phyloP scores from a whole-genome alignment of 2,329 filamentous ascomycete genomes.

The Achaetomium macrosporum region DNA sequence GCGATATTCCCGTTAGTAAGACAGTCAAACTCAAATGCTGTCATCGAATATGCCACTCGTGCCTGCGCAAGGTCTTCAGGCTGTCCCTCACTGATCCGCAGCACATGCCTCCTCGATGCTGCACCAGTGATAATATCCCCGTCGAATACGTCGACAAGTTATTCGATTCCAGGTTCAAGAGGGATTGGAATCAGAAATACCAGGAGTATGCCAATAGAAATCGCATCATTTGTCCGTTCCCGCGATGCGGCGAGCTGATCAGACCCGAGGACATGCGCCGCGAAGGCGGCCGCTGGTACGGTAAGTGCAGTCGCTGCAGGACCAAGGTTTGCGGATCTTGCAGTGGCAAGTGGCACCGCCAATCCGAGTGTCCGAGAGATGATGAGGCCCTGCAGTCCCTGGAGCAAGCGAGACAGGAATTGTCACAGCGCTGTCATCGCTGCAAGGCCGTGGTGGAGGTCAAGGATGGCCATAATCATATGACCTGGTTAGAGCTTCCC shows the following conservation, averaged over 20 bases:
- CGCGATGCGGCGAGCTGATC: conserved; percentile 74
- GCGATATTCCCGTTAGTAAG: conserved; percentile 57
- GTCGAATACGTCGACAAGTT: conserved; percentile 69
- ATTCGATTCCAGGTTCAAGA: conserved; percentile 70
- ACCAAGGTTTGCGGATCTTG: conserved; percentile 70
- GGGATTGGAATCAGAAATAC: conserved; percentile 73
- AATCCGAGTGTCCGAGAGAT: conserved; percentile 64
- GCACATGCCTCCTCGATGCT: conserved; percentile 83
- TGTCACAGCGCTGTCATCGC: conserved; percentile 70
- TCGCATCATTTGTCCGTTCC: conserved; percentile 69
- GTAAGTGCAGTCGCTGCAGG: conserved; percentile 64
- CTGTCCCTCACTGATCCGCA: conserved; percentile 70
- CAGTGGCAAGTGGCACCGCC: conserved; percentile 66
- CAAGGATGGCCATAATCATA: conserved; percentile 80
- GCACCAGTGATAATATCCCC: conserved; percentile 65
- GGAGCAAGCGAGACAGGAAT: conserved; percentile 58
- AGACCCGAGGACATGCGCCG: conserved; percentile 62
- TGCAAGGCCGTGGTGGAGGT: conserved; percentile 72
- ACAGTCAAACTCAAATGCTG: conserved; percentile 69
- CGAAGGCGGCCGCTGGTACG: conserved; percentile 55
- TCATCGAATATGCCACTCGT: conserved; percentile 75
- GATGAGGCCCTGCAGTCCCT: conserved; percentile 60
- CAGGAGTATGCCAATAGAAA: conserved; percentile 69
- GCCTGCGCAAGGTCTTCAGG: conserved; percentile 67
- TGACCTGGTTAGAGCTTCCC: conserved; percentile 62